These are phyloP conservation scores for Lecanosticta acicola DNA, from an alignment of 2,329 filamentous ascomycete species.

Conservation along the genomic window DNA sequence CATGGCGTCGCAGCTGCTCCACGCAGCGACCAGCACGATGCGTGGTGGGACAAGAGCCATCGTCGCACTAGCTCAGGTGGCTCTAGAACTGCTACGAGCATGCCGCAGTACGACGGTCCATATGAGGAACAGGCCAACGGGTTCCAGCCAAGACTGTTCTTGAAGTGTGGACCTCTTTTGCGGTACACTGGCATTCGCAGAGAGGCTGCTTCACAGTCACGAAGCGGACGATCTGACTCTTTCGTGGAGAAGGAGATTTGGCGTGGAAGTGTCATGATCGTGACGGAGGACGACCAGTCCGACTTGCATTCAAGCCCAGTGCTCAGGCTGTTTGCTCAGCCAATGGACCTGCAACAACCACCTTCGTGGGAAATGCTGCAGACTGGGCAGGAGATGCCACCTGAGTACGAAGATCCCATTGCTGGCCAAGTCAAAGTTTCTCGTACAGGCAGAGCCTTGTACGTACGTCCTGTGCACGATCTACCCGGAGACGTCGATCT, in stretches of 20 bases:
- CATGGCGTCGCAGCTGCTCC: slow-evolving; percentile 8
- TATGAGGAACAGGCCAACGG: slow-evolving; percentile 61
- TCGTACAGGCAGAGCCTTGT: slow-evolving; percentile 77
- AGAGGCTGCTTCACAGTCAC: slow-evolving; percentile 43
- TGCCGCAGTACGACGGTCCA: slow-evolving; percentile 54
- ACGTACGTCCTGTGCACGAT: slow-evolving; percentile 83
- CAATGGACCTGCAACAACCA: slow-evolving; percentile 73
- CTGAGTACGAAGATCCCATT: slow-evolving; percentile 83
- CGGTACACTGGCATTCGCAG: slow-evolving; percentile 79
- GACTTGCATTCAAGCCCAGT: slow-evolving; percentile 73
- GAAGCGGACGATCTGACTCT: slow-evolving; percentile 34
- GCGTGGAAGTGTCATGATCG: slow-evolving; percentile 93
- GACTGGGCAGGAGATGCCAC: slow-evolving; percentile 54
- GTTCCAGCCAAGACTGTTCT: slow-evolving; percentile 76
- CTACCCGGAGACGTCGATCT: slow-evolving; percentile 72
- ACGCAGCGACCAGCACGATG: slow-evolving; percentile 24
- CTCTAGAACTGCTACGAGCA: slow-evolving; percentile 31
- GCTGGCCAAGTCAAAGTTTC: slow-evolving; percentile 82
- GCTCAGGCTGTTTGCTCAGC: slow-evolving; percentile 79
- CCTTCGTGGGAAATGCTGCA: slow-evolving; percentile 66
- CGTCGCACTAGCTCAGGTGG: slow-evolving; percentile 21
- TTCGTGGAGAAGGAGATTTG: slow-evolving; percentile 67
- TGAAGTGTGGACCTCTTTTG: slow-evolving; percentile 85
- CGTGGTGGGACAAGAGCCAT: slow-evolving; percentile 67
- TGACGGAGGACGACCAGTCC: slow-evolving; percentile 78